Evolutionary conservation across 768 basidiomycete species (phyloP).

Genomic region (Pulveroboletus frians): DNA sequence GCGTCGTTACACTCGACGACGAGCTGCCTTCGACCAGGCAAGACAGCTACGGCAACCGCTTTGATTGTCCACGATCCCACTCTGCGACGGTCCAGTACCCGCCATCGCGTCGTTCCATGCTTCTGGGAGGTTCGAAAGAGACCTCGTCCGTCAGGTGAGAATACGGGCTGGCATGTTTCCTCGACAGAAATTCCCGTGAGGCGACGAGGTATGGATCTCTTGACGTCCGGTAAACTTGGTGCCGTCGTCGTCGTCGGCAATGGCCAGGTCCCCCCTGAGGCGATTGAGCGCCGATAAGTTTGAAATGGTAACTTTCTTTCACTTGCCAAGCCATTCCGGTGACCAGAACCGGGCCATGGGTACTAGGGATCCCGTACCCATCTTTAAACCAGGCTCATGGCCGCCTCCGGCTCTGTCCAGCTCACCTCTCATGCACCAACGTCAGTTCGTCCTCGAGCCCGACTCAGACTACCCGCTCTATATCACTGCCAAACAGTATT

Average conservation of each 20-base stretch:
- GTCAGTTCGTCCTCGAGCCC: constrained; percentile 35
- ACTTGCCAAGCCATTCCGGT: background rate
- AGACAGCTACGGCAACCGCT: background rate
- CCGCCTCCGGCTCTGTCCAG: background rate
- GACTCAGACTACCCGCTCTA: constrained; percentile 41
- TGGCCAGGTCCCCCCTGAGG: background rate
- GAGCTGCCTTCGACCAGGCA: no score
- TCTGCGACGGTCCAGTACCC: background rate
- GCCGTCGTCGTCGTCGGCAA: no score
- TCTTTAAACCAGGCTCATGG: background rate
- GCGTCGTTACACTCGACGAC: no score
- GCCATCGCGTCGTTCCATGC: background rate
- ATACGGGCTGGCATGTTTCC: background rate
- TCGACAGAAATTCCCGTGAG: background rate
- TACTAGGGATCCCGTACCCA: background rate
- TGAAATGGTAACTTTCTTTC: background rate
- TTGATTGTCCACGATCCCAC: background rate
- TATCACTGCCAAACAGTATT: constrained; percentile 56
- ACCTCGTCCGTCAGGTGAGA: background rate
- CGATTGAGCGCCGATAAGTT: background rate
- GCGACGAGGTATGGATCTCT: background rate
- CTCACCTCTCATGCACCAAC: constrained; percentile 18
- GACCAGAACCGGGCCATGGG: background rate
- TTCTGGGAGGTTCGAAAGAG: background rate
- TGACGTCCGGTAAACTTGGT: background rate